Evolutionary conservation across 2,329 filamentous ascomycete genomes (phyloP), one percentile per base, ranked within the genome.

Genomic region (Paracorniculantispora psalliotae): DNA sequence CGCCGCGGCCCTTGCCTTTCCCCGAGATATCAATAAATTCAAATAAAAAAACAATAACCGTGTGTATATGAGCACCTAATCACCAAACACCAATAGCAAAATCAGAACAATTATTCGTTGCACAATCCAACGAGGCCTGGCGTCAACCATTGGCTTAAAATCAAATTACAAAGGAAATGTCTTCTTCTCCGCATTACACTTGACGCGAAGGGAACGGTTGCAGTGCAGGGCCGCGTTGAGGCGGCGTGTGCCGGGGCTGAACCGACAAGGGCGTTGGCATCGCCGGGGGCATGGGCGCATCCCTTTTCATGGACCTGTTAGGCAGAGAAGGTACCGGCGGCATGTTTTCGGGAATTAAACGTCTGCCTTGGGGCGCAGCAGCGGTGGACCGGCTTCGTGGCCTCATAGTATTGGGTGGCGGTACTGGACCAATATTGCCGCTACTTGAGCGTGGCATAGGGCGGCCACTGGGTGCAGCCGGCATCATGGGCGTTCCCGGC

Each of bases 251-350:
- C 3, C 43, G 49, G 21, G 57, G 33, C 35, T 41, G 58, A 2
- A 26, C 12, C 25, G 43, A 43, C 25, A 53, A 12, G 39, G 53
- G 13, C 23, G 53, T 17, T 28, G 30, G 6, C 52, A 37, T 26
- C 19, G 47, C 25, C n/a, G 56, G 26, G 4, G 41, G 25, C 46
- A 57, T 49, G 26, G 41, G 15, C 3, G 33, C 54, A 30, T 61
- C 55, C 6, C 63, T 46, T n/a, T 26, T 60, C 26, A 48, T 50
- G 8, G 60, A 58, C 7, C 58, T 55, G 33, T 44, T 49, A 3
- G 62, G 62, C 53, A 64, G 55, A 15, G 59, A 43, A 2, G 63
- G 64, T 12, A 64, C 48, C 10, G 63, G 64, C 8, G 64, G 64
- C 50, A 47, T 28, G 5, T 30, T 57, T 13, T 51, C 62, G 7